Conservation (phyloP, 225 moss, liverwort and hornwort genomes). For the Polytrichum formosum region DNA sequence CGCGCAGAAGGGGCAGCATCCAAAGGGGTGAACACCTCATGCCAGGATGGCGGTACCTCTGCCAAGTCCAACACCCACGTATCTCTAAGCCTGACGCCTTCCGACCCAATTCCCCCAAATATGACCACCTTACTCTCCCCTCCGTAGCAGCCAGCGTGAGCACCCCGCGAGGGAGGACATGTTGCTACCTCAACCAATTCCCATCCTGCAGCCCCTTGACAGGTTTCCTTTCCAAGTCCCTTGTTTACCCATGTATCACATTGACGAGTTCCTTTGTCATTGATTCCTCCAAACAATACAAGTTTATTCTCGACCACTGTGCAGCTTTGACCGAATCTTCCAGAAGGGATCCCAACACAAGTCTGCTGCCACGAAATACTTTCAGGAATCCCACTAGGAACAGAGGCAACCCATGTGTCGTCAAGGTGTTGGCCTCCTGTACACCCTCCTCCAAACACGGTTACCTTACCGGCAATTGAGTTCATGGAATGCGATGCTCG, state of each 20-base stretch:
- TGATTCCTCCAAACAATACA: constrained; percentile 84
- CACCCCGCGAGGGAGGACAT: constrained; percentile 76
- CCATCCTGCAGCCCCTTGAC: constrained; percentile 44
- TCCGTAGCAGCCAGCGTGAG: constrained; percentile 76
- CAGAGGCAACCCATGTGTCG: constrained; percentile 78
- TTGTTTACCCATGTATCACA: constrained; percentile 82
- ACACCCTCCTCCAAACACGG: constrained; percentile 52
- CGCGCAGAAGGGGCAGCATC: constrained; percentile 57
- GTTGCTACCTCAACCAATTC: constrained; percentile 53
- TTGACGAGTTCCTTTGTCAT: constrained; percentile 74
- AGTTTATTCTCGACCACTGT: constrained; percentile 62
- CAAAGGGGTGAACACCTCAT: constrained; percentile 49
- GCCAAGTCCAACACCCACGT: constrained; percentile 79
- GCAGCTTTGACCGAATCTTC: constrained; percentile 89
- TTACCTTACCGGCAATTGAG: constrained; percentile 45
- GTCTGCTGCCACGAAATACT: constrained; percentile 62
- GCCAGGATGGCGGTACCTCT: constrained; percentile 47
- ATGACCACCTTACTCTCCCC: constrained; percentile 70
- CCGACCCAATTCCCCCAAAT: constrained; percentile 77
- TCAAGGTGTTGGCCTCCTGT: constrained; percentile 82
- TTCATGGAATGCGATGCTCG: constrained; percentile 82
- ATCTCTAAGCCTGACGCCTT: constrained; percentile 70
- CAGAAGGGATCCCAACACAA: constrained; percentile 52
- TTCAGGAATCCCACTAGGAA: constrained; percentile 49
- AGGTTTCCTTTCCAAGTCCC: constrained; percentile 8